Evolutionary conservation across 768 basidiomycete species (phyloP), one percentile per base, ranked within the genome.

Genomic region (Naganishia randhawae): DNA sequence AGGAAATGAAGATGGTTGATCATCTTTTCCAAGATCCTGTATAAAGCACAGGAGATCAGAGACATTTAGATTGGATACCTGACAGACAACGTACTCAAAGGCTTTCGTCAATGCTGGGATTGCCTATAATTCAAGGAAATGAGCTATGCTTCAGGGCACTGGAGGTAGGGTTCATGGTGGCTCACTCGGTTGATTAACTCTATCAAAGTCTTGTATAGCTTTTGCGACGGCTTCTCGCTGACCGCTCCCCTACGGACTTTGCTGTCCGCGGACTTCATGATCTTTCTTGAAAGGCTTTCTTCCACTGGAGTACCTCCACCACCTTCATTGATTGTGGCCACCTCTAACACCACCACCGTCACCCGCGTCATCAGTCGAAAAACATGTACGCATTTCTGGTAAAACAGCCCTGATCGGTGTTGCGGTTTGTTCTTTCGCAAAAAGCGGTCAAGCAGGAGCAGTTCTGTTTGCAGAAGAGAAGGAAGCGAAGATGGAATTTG

Each of bases 1-100:
- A 66, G 50, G 50, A 66, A 66, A 27, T 66, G 65, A 16, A 66
- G 65, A 35, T 66, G 65, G 65, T n/a, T 33, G 65, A 66, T 66
- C 65, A 66, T 66, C 19, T 66, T 51, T n/a, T 66, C 50, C 4
- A 66, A 19, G 3, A 51, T 31, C 16, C 65, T 66, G 50, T 41
- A 13, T 48, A 4, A n/a, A 3, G 13, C 16, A 48, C 19, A 48
- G 19, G 41, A 14, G 25, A 19, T 31, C 7, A 55, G 33, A 10
- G 19, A 22, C 13, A 33, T 33, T 37, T 2, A 37, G 54, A 1
- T 10, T 29, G n/a, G 19, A n/a, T 29, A 19, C 16, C n/a, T 11
- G 19, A n/a, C 16, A 27, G 39, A 6, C 14, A 7, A 39, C 57
- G 16, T 41, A 61, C 57, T 61, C 39, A 11, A 39, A 61, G 13